Conservation (phyloP, 1,284 basidiomycete genomes). For the Cutaneotrichosporon cutaneum region DNA sequence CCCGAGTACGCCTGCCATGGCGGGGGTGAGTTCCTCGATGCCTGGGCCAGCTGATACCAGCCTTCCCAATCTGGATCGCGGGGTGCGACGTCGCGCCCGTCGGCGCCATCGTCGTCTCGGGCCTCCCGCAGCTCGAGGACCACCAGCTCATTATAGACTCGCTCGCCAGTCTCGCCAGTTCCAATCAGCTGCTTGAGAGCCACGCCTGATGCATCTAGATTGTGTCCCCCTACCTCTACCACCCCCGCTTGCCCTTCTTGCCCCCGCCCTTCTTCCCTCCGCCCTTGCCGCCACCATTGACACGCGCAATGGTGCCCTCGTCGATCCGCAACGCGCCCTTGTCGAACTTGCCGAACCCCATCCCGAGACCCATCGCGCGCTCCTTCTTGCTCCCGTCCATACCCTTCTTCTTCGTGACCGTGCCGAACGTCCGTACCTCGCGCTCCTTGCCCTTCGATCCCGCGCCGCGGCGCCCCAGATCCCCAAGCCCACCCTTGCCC, state of each 20-base stretch:
- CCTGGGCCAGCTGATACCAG: slow-evolving; percentile 18
- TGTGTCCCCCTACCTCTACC: slow-evolving; percentile 6
- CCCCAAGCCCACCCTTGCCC: slow-evolving; percentile 44
- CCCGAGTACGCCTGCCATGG: slow-evolving; percentile 49
- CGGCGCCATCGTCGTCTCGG: slow-evolving; percentile 52
- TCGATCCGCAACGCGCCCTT: slow-evolving; percentile 47
- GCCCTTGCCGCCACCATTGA: slow-evolving; percentile 22
- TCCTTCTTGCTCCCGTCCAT: slow-evolving; percentile 41
- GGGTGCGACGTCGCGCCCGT: slow-evolving; percentile 38
- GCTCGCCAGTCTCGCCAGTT: slow-evolving; percentile 24
- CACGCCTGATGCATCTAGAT: neutral
- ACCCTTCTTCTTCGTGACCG: slow-evolving; percentile 46
- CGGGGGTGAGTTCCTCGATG: slow-evolving; percentile 37
- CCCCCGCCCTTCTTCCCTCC: slow-evolving; percentile 13
- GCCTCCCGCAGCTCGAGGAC: slow-evolving; percentile 50
- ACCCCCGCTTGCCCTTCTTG: slow-evolving; percentile 20
- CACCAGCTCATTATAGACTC: slow-evolving; percentile 43
- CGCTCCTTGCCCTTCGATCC: slow-evolving; percentile 19
- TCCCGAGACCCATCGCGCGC: slow-evolving; percentile 45
- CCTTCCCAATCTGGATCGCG: slow-evolving; percentile 49
- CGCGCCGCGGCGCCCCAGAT: slow-evolving; percentile 31
- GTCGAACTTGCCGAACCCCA: slow-evolving; percentile 51
- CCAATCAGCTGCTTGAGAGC: too few relatives aligned
- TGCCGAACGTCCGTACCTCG: slow-evolving; percentile 30
- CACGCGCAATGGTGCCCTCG: slow-evolving; percentile 44